These are phyloP conservation scores for thale cress (Arabidopsis thaliana) DNA, from an alignment of 345 rosid species.

Conservation along the genomic window TAIR10.1 NC_003076.8:4088001-4088500, in stretches of 20 bases:
- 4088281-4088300: conserved; percentile 59
- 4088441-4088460: conserved; percentile 61
- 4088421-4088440: conserved; percentile 70
- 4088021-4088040: conserved; percentile 86
- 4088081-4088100: conserved; percentile 67
- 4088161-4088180: conserved; percentile 60
- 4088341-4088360: conserved; percentile 67
- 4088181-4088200: conserved; percentile 64
- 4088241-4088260: conserved; percentile 63
- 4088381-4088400: conserved; percentile 64
- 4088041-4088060: conserved; percentile 65
- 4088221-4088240: conserved; percentile 64
- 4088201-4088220: conserved; percentile 69
- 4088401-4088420: conserved; percentile 73
- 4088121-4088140: conserved; percentile 79
- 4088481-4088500: conserved; percentile 73
- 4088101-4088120: conserved; percentile 61
- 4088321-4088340: conserved; percentile 61
- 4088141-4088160: conserved; percentile 72
- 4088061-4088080: conserved; percentile 79
- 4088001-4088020: conserved; percentile 78
- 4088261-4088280: conserved; percentile 72
- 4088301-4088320: conserved; percentile 66
- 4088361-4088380: conserved; percentile 66
- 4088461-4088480: conserved; percentile 67